Conservation (phyloP, 2,329 filamentous ascomycete genomes). For the Epicoccum sorghinum region DNA sequence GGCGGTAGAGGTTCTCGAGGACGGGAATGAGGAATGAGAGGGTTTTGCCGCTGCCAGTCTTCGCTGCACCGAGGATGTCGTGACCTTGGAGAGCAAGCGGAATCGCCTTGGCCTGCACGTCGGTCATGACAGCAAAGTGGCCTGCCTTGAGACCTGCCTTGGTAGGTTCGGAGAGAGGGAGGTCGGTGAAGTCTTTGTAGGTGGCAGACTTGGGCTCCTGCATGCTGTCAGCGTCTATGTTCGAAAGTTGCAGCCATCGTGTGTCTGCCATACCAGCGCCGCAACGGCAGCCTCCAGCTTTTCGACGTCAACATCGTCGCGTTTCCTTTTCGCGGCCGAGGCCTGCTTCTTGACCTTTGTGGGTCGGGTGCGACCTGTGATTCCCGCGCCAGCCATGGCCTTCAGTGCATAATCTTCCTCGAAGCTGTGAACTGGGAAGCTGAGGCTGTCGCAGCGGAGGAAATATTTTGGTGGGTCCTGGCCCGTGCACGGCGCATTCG, state of each 20-base stretch:
- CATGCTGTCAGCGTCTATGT: slow-evolving; percentile 18
- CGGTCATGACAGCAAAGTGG: slow-evolving; percentile 88
- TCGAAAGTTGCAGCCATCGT: neutral
- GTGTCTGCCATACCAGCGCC: slow-evolving; percentile 42
- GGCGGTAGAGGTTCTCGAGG: slow-evolving; percentile 87
- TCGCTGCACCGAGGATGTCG: slow-evolving; percentile 92
- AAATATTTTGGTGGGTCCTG: slow-evolving; percentile 32
- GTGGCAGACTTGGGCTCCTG: slow-evolving; percentile 66
- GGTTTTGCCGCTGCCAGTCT: slow-evolving; percentile 95
- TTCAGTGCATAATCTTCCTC: slow-evolving; percentile 10
- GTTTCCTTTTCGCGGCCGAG: slow-evolving; percentile 60
- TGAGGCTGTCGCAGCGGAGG: neutral
- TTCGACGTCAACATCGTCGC: slow-evolving; percentile 57
- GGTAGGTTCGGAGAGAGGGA: slow-evolving; percentile 86
- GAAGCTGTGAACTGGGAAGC: neutral
- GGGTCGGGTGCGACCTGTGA: slow-evolving; percentile 52
- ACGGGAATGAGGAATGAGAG: slow-evolving; percentile 91
- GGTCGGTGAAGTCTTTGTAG: slow-evolving; percentile 75
- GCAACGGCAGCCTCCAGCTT: slow-evolving; percentile 53
- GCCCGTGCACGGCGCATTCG: slow-evolving; percentile 6
- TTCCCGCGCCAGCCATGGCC: slow-evolving; percentile 37
- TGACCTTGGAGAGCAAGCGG: slow-evolving; percentile 82
- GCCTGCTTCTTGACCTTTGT: slow-evolving; percentile 64
- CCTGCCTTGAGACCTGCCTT: slow-evolving; percentile 78
- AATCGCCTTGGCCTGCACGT: slow-evolving; percentile 89